Conservation (phyloP, 495 filamentous ascomycete species). For the Glonium stellatum region DNA sequence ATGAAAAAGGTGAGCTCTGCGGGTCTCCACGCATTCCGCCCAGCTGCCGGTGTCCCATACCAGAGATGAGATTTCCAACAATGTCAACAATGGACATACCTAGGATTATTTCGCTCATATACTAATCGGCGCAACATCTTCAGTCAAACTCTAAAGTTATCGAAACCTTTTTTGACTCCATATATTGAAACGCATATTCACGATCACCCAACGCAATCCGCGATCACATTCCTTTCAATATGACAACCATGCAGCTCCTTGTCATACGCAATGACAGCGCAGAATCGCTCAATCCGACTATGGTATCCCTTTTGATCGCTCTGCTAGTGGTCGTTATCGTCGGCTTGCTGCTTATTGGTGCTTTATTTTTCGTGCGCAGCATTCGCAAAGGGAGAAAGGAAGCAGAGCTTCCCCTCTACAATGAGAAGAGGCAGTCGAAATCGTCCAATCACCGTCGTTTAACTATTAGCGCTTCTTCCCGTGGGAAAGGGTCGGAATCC, state of each 20-base stretch:
- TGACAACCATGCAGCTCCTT: slow-evolving; percentile 31
- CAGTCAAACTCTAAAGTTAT: slow-evolving; percentile 2
- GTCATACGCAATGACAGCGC: slow-evolving; percentile 37
- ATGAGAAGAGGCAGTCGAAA: slow-evolving; percentile 42
- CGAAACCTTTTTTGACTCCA: not conserved
- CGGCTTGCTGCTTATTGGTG: slow-evolving; percentile 56
- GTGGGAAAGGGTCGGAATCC: slow-evolving; percentile 51
- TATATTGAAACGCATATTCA: slow-evolving; percentile 2
- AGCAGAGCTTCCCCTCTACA: slow-evolving; percentile 52
- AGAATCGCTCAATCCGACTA: slow-evolving; percentile 41
- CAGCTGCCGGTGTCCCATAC: slow-evolving; percentile 8
- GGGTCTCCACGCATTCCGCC: slow-evolving; percentile 17
- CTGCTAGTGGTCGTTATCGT: slow-evolving; percentile 70
- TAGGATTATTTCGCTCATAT: not conserved
- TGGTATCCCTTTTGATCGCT: slow-evolving; percentile 68
- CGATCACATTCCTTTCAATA: slow-evolving; percentile 7
- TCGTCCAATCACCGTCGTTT: slow-evolving; percentile 55
- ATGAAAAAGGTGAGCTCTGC: slow-evolving; percentile 21
- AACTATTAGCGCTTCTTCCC: slow-evolving; percentile 52
- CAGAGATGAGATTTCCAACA: not conserved
- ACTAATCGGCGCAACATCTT: slow-evolving; percentile 16
- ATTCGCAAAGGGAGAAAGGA: slow-evolving; percentile 46
- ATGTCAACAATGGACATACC: slow-evolving; percentile 14
- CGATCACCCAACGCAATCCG: slow-evolving; percentile 3
- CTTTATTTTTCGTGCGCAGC: slow-evolving; percentile 64